Percentiles rank a stretch among this genome's conserved stretches.
Conservation (phyloP, 2,329 filamentous ascomycete species). For the Colletotrichum abscissum region DNA sequence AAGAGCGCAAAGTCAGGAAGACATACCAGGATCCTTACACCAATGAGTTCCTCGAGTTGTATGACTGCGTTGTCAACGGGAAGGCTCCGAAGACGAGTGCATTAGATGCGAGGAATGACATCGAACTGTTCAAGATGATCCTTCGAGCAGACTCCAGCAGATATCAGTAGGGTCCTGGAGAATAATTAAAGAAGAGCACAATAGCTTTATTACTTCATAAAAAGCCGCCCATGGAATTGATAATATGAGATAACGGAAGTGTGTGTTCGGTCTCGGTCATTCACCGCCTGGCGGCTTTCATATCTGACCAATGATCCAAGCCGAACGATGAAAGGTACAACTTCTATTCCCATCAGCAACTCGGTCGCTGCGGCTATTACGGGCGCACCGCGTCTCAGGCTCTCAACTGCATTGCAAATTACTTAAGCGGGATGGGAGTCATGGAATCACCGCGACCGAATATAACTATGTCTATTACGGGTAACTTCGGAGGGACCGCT, state of each 20-base stretch:
- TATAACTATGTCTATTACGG: neutral
- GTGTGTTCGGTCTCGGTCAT: too few relatives aligned
- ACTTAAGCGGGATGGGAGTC: neutral
- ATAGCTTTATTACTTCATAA: neutral
- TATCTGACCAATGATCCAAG: neutral
- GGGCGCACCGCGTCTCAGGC: neutral
- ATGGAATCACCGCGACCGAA: neutral
- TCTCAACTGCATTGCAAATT: neutral
- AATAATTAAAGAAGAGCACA: neutral
- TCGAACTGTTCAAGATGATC: slow-evolving; percentile 47
- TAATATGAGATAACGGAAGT: too few relatives aligned
- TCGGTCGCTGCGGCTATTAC: neutral
- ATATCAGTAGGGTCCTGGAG: neutral
- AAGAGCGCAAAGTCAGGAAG: slow-evolving; percentile 51
- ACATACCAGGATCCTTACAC: slow-evolving; percentile 58
- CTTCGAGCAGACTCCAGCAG: slow-evolving; percentile 17
- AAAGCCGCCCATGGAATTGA: neutral
- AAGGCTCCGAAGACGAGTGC: slow-evolving; percentile 43
- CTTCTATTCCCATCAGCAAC: neutral
- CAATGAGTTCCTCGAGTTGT: slow-evolving; percentile 48
- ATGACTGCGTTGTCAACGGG: slow-evolving; percentile 40
- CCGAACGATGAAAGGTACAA: neutral
- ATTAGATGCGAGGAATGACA: slow-evolving; percentile 43
- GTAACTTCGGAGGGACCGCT: neutral
- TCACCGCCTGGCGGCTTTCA: too few relatives aligned